Evolutionary conservation across 306 rosid species (phyloP), one percentile per base, ranked within the genome.

Genomic region (Styphnolobium japonicum): DNA sequence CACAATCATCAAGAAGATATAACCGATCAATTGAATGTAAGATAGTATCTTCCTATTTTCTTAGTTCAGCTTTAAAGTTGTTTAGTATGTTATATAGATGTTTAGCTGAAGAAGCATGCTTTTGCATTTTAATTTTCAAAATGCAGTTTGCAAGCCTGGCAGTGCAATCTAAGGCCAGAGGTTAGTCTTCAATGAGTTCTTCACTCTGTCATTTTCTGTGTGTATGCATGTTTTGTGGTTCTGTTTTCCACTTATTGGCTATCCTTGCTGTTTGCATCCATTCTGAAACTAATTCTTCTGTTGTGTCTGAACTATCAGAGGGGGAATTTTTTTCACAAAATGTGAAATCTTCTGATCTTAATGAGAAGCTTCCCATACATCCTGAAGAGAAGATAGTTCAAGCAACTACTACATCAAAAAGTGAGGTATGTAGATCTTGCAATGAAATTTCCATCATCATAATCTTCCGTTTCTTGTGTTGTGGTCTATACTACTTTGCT

Each of bases 101-200:
- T 37, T 42, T 53, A 67, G 29, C 76, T 83, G 72, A 86, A 60
- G 46, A 21, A 62, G 60, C 36, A 18, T 71, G 69, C 19, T 78
- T 73, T 82, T 67, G 78, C 71, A 57, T 82, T 80, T 18, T 55
- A 48, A 12, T 71, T 57, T 79, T 65, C 39, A 19, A 75, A 85
- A 82, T 85, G 85, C 81, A 92, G 98, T 81, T 85, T 83, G 73
- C 83, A 7, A 88, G 87, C 76, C 73, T 90, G 85, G 75, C 86
- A 1, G 63, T 89, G 85, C 87, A 87, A 78, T 78, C 94, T 48
- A 68, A 67, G 34, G 64, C 76, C 34, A 48, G 43, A 90, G 96
- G 98, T 92, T 73, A 75, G 88, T 76, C 37, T 75, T 79, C 62
- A 53, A 64, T 39, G 27, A 43, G 45, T 72, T 83, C 70, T 82